Evolutionary conservation across 257 asterid genomes (phyloP), one percentile per base, ranked within the genome.

Genomic region (Solanum clarkiae): DNA sequence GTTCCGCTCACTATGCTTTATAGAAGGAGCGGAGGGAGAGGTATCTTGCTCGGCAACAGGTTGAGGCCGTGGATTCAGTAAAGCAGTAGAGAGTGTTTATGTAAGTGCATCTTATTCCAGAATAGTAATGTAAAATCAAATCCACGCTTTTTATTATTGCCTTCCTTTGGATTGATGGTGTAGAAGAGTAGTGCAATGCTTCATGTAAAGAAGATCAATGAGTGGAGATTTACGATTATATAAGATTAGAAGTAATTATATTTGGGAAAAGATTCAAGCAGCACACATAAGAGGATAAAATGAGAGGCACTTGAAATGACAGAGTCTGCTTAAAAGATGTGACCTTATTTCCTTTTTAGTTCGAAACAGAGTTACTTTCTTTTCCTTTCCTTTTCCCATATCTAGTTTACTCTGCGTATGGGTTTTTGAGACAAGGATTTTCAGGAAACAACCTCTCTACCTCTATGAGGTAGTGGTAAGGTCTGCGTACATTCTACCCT

Each of bases 1-100:
- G 18, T 45, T 84, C 24, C 57, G 60, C 53, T 54, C 60, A 29
- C 44, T 85, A 7, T 54, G 53, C 47, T 80, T 17, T 80, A 55
- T 84, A 85, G 87, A 85, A 85, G 51, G 87, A 79, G 60, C 69
- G 87, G 8, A 51, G 87, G 84, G 87, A 85, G 65, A 85, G 82
- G 36, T 85, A 80, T 80, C 87, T 85, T 36, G 87, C 87, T 15
- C 66, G 26, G 17, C 87, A 85, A 80, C 87, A 85, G 62, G 80
- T 85, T 51, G 84, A 79, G 81, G 85, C 29, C 49, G 87, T 85
- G 32, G 87, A 85, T n/a, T 65, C 84, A 26, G 72, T 77, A 79
- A 80, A 85, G 57, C 72, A 14, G 57, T 44, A 70, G 40, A 51
- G 42, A 2, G 24, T 68, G 14, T 54, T 22, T 59, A 11, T 84